Evolutionary conservation across 78 protist genomes (phyloP).

Genomic region (slime mould (Dictyostelium discoideum)): DNA sequence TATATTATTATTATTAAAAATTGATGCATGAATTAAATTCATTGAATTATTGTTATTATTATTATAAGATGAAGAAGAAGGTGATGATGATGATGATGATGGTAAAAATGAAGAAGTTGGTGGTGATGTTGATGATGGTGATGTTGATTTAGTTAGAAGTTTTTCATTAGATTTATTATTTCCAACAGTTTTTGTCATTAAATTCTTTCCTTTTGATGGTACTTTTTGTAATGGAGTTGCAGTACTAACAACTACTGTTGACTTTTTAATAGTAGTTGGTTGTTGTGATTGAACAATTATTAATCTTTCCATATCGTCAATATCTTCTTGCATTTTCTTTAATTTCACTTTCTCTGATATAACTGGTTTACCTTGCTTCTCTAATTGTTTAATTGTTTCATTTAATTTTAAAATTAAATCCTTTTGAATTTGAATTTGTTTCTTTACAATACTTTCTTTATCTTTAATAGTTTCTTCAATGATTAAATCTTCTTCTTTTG

Average conservation of each 20-base stretch:
- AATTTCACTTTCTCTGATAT: constrained; percentile 18
- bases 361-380: constrained; percentile 22
- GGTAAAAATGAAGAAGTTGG: background rate
- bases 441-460: constrained; percentile 47
- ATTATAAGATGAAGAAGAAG: background rate
- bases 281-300: background rate
- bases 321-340: constrained; percentile 52
- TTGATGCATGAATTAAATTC: background rate
- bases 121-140: background rate
- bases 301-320: constrained; percentile 63
- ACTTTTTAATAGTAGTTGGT: background rate
- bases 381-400: constrained; percentile 31
- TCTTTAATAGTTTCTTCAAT: constrained; percentile 72
- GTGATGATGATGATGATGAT: background rate
- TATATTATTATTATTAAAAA: background rate
- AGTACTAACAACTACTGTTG: background rate
- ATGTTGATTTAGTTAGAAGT: background rate
- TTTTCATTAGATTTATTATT: background rate
- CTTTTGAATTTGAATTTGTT: constrained; percentile 50
- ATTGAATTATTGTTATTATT: background rate
- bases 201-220: background rate
- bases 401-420: constrained; percentile 5
- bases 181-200: background rate
- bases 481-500: constrained; percentile 54
- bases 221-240: background rate